Percentiles rank a stretch among this genome's conserved stretches.
These are phyloP conservation scores for Candida yuanshanica DNA, from an alignment of 805 yeast genomes.

Conservation along the genomic window DNA sequence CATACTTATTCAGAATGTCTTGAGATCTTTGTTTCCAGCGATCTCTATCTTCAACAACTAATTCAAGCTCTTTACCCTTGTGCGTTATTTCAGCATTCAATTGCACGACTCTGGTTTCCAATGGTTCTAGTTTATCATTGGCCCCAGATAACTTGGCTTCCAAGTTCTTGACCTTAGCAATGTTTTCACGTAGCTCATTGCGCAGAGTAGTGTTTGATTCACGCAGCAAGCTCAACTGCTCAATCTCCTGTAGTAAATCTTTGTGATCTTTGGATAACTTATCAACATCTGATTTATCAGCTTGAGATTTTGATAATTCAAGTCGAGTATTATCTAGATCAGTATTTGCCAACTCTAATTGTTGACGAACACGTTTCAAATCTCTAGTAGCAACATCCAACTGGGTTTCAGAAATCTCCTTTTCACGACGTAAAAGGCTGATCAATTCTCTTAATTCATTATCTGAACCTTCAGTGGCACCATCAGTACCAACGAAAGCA, in stretches of 20 bases:
- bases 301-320: constrained; percentile 36
- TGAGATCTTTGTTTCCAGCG: constrained; percentile 52
- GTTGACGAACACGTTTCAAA: constrained; percentile 44
- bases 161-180: constrained; percentile 30
- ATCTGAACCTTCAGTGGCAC: constrained; percentile 13
- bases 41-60: constrained; percentile 48
- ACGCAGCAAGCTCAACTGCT: constrained; percentile 55
- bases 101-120: constrained; percentile 33
- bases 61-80: constrained; percentile 42
- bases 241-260: constrained; percentile 45
- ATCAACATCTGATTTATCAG: constrained; percentile 26
- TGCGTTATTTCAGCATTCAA: constrained; percentile 39
- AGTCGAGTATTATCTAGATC: constrained; percentile 49
- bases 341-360: constrained; percentile 38
- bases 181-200: constrained; percentile 36
- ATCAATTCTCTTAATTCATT: constrained; percentile 48
- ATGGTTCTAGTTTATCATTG: constrained; percentile 36
- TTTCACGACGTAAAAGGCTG: constrained; percentile 63
- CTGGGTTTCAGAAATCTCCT: constrained; percentile 62
- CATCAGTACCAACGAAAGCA: neutral
- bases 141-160: constrained; percentile 33
- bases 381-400: constrained; percentile 49
- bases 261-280: constrained; percentile 33
- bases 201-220: constrained; percentile 67
- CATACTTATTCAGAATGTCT: constrained; percentile 39